Conservation (phyloP, 164 flowering plant species). For the Echeveria elegans region DNA sequence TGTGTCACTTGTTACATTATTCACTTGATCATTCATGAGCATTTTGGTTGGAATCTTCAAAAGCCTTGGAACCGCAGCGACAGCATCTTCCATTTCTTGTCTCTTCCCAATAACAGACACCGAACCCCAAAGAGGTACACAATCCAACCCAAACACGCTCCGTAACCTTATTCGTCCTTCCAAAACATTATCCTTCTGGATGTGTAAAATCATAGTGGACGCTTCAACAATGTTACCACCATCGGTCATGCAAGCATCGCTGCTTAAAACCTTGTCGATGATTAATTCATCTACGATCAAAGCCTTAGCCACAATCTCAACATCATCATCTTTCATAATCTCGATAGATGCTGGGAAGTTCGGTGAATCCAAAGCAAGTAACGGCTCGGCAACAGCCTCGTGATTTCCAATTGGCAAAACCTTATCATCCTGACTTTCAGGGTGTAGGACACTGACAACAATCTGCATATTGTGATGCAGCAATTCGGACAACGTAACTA, state of each 20-base stretch:
- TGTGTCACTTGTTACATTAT: conserved; percentile 22
- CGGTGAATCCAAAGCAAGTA: conserved; percentile 16
- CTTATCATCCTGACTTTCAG: conserved; percentile 24
- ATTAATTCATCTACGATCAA: conserved; percentile 22
- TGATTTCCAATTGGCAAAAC: conserved; percentile 16
- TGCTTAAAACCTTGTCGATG: conserved; percentile 18
- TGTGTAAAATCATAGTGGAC: conserved; percentile 21
- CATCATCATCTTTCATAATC: conserved; percentile 12
- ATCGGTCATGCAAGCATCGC: conserved; percentile 14
- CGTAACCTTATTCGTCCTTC: conserved; percentile 11
- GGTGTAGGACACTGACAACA: conserved; percentile 13
- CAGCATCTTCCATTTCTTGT: conserved; percentile 43
- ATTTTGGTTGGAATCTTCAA: conserved; percentile 31
- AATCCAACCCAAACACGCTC: conserved; percentile 28
- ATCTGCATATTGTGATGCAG: conserved; percentile 10
- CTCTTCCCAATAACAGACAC: conserved; percentile 30
- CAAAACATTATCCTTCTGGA: conserved; percentile 16
- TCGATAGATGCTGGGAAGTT: conserved; percentile 20
- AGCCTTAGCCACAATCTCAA: conserved; percentile 24
- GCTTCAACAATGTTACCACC: conserved; percentile 14
- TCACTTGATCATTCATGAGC: conserved; percentile 25
- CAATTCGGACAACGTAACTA: conserved; percentile 9
- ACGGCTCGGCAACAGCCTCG: conserved; percentile 13
- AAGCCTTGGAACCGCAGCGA: conserved; percentile 27
- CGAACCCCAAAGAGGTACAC: conserved; percentile 40